Conservation (phyloP, 768 basidiomycete species). For the Sutorius australiensis region DNA sequence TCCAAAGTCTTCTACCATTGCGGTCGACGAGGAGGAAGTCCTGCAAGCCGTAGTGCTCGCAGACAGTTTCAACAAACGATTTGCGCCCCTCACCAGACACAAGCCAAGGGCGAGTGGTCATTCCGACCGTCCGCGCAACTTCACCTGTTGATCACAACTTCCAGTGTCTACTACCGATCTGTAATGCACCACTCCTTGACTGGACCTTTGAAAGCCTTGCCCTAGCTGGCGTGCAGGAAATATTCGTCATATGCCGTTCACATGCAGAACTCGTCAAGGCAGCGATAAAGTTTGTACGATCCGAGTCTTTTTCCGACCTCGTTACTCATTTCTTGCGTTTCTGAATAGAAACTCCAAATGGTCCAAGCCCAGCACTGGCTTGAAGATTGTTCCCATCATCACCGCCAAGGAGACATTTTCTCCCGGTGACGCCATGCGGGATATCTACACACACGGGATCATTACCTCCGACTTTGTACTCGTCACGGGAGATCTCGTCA, state of each 20-base stretch:
- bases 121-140: conserved; percentile 8
- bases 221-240: conserved; percentile 93
- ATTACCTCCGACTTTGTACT: conserved; percentile 90
- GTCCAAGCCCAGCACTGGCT: conserved; percentile 72
- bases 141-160: conserved; percentile 16
- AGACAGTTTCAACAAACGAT: conserved; percentile 93
- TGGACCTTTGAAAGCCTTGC: conserved; percentile 97
- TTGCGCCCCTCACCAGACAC: conserved; percentile 82
- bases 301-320: conserved; percentile 9
- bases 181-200: conserved; percentile 88
- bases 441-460: conserved; percentile 88
- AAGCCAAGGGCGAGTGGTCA: conserved; percentile 71
- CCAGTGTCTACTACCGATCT: conserved; percentile 89
- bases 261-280: conserved; percentile 83
- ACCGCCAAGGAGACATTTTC: conserved; percentile 85
- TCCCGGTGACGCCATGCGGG: conserved; percentile 88
- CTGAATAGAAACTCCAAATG: conserved; percentile 70
- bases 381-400: conserved; percentile 82
- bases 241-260: conserved; percentile 92
- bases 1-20: conserved; percentile 49
- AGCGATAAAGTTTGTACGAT: conserved; percentile 66
- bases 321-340: conserved; percentile 8
- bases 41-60: conserved; percentile 94
- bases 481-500: conserved; percentile 88
- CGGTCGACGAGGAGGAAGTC: conserved; percentile 74